Conservation (phyloP, 108 stramenopile genomes). For the Cyclotella choctawhatcheeana region DNA sequence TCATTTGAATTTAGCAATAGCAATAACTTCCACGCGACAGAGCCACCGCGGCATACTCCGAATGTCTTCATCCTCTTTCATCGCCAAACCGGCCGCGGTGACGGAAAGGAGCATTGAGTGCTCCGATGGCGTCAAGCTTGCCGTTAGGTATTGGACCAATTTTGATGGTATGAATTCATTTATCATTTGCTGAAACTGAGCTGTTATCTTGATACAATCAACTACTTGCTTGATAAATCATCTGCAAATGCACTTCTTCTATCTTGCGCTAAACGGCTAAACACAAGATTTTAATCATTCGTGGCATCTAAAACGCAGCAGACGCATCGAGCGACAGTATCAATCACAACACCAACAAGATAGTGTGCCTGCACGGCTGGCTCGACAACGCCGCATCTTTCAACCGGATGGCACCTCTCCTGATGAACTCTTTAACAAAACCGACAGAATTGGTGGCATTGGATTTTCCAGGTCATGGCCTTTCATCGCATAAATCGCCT, state of each 20-base stretch:
- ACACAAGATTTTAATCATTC: no score
- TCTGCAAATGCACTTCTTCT: not conserved
- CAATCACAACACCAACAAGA: slow-evolving; percentile 38
- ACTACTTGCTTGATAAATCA: not conserved
- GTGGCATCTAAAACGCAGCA: no score
- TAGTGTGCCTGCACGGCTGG: slow-evolving; percentile 82
- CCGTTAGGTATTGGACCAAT: slow-evolving; percentile 35
- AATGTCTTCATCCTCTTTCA: slow-evolving; percentile 5
- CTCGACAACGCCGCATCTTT: slow-evolving; percentile 83
- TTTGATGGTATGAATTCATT: slow-evolving; percentile 13
- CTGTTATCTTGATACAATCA: not conserved
- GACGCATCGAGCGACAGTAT: not conserved
- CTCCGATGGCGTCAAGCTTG: slow-evolving; percentile 44
- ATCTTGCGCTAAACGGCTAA: no score
- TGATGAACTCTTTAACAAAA: slow-evolving; percentile 33
- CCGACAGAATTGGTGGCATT: slow-evolving; percentile 56
- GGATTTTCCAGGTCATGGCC: slow-evolving; percentile 76
- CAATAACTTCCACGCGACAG: not conserved
- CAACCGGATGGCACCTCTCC: slow-evolving; percentile 61
- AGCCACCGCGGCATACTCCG: not conserved
- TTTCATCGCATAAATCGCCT: slow-evolving; percentile 49
- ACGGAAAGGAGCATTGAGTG: slow-evolving; percentile 34
- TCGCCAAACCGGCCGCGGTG: not conserved
- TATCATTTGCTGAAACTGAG: not conserved
- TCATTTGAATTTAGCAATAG: no score